phyloP scores from a whole-genome alignment of 2,329 filamentous ascomycete species.

The Botrytis paeoniae region DNA sequence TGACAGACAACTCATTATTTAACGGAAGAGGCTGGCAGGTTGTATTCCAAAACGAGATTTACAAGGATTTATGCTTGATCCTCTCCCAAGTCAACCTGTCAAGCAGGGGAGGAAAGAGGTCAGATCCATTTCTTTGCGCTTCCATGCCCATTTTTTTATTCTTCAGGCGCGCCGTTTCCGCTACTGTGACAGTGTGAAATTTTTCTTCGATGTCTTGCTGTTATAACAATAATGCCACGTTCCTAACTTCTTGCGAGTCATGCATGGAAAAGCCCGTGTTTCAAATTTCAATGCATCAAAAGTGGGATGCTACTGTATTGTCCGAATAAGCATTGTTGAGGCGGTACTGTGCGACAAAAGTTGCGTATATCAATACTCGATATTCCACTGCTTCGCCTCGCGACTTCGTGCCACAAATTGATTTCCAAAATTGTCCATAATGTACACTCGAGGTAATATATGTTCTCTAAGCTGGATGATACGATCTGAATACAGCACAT shows the following conservation, averaged over 20 bases:
- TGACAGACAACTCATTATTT: slow-evolving; percentile 9
- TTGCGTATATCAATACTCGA: slow-evolving; percentile 17
- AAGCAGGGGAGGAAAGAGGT: slow-evolving; percentile 14
- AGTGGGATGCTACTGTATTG: slow-evolving; percentile 14
- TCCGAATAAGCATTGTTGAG: slow-evolving; percentile 2
- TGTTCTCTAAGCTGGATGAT: not conserved
- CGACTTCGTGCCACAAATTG: not conserved
- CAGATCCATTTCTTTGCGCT: slow-evolving; percentile 11
- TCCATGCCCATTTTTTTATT: slow-evolving; percentile 13
- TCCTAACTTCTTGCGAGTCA: slow-evolving; percentile 17
- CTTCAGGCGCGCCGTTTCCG: slow-evolving; percentile 20
- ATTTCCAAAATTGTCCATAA: not conserved
- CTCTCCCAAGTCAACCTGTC: slow-evolving; percentile 13
- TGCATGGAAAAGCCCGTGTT: slow-evolving; percentile 16
- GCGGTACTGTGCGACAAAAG: slow-evolving; percentile 4
- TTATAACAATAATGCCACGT: slow-evolving; percentile 19
- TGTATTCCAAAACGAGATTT: slow-evolving; percentile 9
- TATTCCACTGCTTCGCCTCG: not conserved
- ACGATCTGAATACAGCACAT: not conserved
- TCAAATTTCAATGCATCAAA: slow-evolving; percentile 17
- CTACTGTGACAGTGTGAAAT: not conserved
- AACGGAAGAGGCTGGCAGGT: slow-evolving; percentile 12
- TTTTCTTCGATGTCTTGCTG: slow-evolving; percentile 11
- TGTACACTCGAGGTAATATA: not conserved
- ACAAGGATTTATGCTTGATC: slow-evolving; percentile 20